These are phyloP conservation scores for Cutaneotrichosporon sp. DNA, from an alignment of 1,284 basidiomycete species.

Conservation along the genomic window DNA sequence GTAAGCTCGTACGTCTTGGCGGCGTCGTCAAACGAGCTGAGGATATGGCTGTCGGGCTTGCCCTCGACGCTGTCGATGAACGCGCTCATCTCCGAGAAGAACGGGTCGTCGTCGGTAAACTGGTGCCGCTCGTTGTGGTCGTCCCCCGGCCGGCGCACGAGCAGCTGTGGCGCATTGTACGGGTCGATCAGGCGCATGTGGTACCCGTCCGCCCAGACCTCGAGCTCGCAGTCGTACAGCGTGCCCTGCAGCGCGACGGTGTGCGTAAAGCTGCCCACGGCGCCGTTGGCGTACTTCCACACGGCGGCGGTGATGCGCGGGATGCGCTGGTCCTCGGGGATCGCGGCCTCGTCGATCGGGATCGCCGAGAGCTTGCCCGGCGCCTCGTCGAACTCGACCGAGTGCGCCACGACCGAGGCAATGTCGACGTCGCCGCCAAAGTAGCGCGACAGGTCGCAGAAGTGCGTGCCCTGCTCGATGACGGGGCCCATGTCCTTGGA, in stretches of 20 bases:
- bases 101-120: constrained; percentile 82
- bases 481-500: constrained; percentile 76
- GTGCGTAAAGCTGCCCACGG: constrained; percentile 85
- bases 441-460: constrained; percentile 74
- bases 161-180: constrained; percentile 69
- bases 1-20: constrained; percentile 73
- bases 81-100: constrained; percentile 86
- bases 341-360: constrained; percentile 54
- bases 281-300: constrained; percentile 84
- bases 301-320: constrained; percentile 53
- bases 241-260: constrained; percentile 83
- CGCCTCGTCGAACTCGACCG: constrained; percentile 86
- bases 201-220: constrained; percentile 78
- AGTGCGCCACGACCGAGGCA: constrained; percentile 64
- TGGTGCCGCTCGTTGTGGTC: constrained; percentile 75
- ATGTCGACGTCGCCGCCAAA: constrained; percentile 98
- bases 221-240: constrained; percentile 89
- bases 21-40: constrained; percentile 66
- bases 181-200: constrained; percentile 76
- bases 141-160: constrained; percentile 79
- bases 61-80: constrained; percentile 76
- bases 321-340: constrained; percentile 52
- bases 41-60: constrained; percentile 49
- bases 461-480: constrained; percentile 93
- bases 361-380: constrained; percentile 84